A percentile compares a stretch with the other conserved stretches of the same genome.
phyloP scores from a whole-genome alignment of 2,329 filamentous ascomycete species.

The Penicillium italicum region DNA sequence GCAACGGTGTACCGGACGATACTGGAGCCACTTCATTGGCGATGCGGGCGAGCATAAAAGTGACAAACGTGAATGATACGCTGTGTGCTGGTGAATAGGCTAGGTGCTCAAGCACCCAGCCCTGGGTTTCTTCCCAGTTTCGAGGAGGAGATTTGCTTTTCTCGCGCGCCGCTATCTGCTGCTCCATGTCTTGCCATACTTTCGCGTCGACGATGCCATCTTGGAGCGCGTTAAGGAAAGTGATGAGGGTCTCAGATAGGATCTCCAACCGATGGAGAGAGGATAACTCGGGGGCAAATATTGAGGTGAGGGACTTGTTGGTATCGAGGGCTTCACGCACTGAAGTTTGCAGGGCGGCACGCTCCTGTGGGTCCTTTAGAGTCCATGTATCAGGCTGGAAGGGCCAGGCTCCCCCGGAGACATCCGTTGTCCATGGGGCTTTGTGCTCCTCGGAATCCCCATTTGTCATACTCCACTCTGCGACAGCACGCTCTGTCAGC shows the following conservation, averaged over 20 bases:
- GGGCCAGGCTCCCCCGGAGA: constrained; percentile 53
- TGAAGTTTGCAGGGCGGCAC: constrained; percentile 43
- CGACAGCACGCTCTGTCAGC: constrained; percentile 55
- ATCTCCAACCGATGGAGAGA: constrained; percentile 70
- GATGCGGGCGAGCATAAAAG: constrained; percentile 66
- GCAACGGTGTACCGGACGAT: constrained; percentile 15
- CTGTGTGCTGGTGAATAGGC: constrained; percentile 71
- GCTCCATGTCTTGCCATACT: constrained; percentile 68
- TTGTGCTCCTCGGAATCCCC: constrained; percentile 33
- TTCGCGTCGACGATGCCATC: constrained; percentile 72
- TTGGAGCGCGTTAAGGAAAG: constrained; percentile 69
- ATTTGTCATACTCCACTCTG: constrained; percentile 61
- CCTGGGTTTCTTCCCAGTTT: constrained; percentile 54
- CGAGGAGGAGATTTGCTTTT: constrained; percentile 48
- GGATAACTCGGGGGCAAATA: constrained; percentile 61
- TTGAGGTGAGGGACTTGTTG: constrained; percentile 58
- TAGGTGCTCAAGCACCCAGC: constrained; percentile 69
- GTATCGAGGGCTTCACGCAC: constrained; percentile 68
- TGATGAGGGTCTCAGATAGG: constrained; percentile 65
- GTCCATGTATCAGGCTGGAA: constrained; percentile 54
- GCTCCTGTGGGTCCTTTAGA: constrained; percentile 39
- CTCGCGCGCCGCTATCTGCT: constrained; percentile 51
- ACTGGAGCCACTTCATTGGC: constrained; percentile 52
- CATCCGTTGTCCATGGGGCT: constrained; percentile 52
- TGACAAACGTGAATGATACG: constrained; percentile 84